A percentile compares a stretch with the other conserved stretches of the same genome.
Evolutionary conservation across 2,329 filamentous ascomycete species (phyloP).

Genomic region (Emydomyces testavorans): DNA sequence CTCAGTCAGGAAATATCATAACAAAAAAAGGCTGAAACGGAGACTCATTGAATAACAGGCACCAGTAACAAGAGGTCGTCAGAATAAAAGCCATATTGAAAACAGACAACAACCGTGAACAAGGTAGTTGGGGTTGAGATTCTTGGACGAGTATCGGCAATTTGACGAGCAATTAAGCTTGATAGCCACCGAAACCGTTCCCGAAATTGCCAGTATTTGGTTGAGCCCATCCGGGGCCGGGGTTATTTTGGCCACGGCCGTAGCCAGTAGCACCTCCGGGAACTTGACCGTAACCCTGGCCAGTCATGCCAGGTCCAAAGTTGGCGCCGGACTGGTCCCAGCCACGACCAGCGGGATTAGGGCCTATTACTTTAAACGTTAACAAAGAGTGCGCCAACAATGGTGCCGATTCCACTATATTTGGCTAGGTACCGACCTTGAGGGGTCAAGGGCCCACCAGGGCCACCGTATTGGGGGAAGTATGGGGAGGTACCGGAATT

Average conservation of each 20-base stretch:
- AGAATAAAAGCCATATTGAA: neutral
- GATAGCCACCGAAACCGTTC: conserved; percentile 50
- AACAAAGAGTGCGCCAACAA: conserved; percentile 3
- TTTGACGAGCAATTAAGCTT: conserved; percentile 36
- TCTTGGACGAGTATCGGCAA: neutral
- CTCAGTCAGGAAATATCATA: conserved; percentile 10
- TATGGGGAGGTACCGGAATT: conserved; percentile 66
- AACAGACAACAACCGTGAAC: conserved; percentile 1
- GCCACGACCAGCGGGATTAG: conserved; percentile 47
- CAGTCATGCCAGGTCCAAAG: conserved; percentile 35
- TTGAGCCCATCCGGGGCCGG: conserved; percentile 43
- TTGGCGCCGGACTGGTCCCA: conserved; percentile 46
- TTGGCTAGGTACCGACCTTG: conserved; percentile 37
- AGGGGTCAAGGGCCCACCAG: conserved; percentile 49
- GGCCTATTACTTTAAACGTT: conserved; percentile 29
- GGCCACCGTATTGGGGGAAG: conserved; percentile 89
- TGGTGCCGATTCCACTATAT: conserved; percentile 25
- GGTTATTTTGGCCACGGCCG: conserved; percentile 56
- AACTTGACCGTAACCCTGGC: conserved; percentile 48
- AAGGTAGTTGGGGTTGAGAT: neutral
- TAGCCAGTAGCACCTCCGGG: conserved; percentile 61
- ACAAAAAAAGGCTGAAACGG: neutral
- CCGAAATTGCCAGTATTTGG: conserved; percentile 39
- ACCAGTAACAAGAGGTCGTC: conserved; percentile 8
- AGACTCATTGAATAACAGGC: conserved; percentile 8